These are phyloP conservation scores for Globisporangium paroecandrum DNA, from an alignment of 352 stramenopile species.

Conservation along the genomic window DNA sequence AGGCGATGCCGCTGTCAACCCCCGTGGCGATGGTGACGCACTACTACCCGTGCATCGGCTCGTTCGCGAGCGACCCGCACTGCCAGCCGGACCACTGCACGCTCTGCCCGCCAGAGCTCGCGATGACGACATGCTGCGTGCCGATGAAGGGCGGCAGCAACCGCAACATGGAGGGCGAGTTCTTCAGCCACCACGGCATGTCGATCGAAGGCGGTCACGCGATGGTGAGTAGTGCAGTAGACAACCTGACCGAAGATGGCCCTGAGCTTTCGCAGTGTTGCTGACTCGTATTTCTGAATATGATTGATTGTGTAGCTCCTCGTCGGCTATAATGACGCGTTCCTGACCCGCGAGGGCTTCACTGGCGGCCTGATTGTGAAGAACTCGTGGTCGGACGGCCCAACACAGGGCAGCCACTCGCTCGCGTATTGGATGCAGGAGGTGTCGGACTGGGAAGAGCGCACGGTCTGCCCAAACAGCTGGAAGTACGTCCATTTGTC, in stretches of 20 bases:
- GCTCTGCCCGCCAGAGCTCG: conserved; percentile 68
- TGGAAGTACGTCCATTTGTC: conserved; percentile 47
- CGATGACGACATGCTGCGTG: conserved; percentile 77
- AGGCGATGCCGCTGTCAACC: conserved; percentile 75
- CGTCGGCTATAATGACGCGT: conserved; percentile 78
- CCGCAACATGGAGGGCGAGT: conserved; percentile 83
- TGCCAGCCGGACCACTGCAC: conserved; percentile 64
- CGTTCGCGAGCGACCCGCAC: conserved; percentile 51
- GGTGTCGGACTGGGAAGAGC: conserved; percentile 78
- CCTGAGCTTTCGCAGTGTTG: not conserved
- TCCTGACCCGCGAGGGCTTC: conserved; percentile 69
- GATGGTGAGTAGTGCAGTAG: conserved; percentile 40
- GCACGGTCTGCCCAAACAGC: conserved; percentile 74
- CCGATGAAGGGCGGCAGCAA: conserved; percentile 64
- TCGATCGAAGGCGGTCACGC: conserved; percentile 76
- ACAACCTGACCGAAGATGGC: too few relatives aligned
- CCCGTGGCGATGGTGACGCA: conserved; percentile 72
- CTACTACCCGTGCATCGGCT: conserved; percentile 77
- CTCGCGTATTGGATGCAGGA: conserved; percentile 82
- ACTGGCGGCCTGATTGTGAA: conserved; percentile 76
- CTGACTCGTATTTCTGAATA: not conserved
- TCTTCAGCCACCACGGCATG: conserved; percentile 77
- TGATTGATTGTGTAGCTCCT: conserved; percentile 39
- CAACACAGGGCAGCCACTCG: conserved; percentile 66
- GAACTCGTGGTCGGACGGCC: conserved; percentile 71